phyloP scores from a whole-genome alignment of 1,284 basidiomycete genomes.

The Puccinia horiana region DNA sequence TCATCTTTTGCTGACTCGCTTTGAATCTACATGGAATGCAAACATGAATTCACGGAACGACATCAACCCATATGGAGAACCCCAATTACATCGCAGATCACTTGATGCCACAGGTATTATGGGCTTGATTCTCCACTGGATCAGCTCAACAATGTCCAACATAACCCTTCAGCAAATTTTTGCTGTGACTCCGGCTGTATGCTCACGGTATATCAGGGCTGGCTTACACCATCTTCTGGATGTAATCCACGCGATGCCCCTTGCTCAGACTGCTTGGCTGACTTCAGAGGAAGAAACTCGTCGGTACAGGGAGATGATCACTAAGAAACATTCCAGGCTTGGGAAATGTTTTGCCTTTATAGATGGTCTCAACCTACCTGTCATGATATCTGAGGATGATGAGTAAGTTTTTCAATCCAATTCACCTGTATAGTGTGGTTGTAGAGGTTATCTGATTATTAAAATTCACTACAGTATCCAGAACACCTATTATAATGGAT shows the following conservation, averaged over 20 bases:
- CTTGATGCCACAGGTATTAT: neutral
- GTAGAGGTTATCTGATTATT: neutral
- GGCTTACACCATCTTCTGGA: neutral
- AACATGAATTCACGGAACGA: neutral
- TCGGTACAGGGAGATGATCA: neutral
- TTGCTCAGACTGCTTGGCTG: neutral
- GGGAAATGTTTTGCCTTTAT: neutral
- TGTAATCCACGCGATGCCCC: neutral
- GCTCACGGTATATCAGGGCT: neutral
- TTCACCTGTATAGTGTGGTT: too few species aligned
- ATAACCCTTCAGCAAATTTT: neutral
- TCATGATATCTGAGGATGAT: neutral
- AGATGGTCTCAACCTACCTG: neutral
- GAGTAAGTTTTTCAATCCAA: neutral
- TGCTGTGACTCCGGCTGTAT: neutral
- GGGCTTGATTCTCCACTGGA: neutral
- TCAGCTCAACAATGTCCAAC: neutral
- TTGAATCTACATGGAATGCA: neutral
- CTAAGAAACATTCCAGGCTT: neutral
- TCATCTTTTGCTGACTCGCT: neutral
- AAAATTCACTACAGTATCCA: neutral
- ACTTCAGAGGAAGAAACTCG: neutral
- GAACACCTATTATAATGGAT: neutral
- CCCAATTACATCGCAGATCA: neutral
- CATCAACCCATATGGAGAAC: neutral